phyloP scores from a whole-genome alignment of 192 early-diverging fungal species.

The Backusella parvicylindrica region DNA sequence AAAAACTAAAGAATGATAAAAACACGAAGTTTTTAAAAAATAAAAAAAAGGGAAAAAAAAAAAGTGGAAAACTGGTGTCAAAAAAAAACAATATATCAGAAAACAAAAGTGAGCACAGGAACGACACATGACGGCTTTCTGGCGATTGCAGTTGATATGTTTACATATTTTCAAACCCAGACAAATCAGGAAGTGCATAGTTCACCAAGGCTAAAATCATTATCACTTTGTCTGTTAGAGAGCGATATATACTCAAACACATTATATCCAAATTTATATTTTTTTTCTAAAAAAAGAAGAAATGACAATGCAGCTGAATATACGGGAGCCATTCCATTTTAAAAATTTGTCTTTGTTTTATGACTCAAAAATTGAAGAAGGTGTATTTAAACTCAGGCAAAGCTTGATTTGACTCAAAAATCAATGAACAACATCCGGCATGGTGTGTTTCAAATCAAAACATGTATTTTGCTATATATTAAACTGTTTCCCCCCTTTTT shows the following conservation, averaged over 20 bases:
- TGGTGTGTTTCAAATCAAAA: neutral
- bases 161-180: too few relatives aligned
- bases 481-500: neutral
- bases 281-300: neutral
- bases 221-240: neutral
- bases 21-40: neutral
- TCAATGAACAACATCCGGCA: neutral
- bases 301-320: neutral
- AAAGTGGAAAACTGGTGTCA: neutral
- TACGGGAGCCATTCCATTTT: neutral
- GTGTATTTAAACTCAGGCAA: neutral
- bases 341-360: neutral
- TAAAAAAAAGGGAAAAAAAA: neutral
- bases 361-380: neutral
- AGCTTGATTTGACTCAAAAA: neutral
- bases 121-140: neutral
- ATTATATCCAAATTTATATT: neutral
- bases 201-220: too few relatives aligned
- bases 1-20: neutral
- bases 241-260: neutral
- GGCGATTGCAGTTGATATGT: too few relatives aligned
- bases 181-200: too few relatives aligned
- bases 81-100: neutral
- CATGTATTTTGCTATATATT: neutral
- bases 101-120: neutral